Conservation (phyloP, 169 alveolate genomes). For the Miamiensis avidus region DNA sequence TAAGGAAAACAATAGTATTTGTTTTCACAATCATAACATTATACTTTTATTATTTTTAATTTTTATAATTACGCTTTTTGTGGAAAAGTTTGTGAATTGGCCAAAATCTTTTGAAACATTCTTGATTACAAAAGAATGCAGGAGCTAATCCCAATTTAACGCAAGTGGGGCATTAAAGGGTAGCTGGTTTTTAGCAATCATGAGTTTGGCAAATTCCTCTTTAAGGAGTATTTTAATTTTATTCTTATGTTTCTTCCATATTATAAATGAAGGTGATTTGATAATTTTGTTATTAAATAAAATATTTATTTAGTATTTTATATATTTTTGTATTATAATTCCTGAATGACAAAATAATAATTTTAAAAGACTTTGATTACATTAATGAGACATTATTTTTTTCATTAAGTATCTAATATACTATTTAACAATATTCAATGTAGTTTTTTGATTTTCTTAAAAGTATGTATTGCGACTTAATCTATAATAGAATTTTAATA, state of each 20-base stretch:
- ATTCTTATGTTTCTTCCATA: not conserved
- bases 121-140: slow-evolving; percentile 94
- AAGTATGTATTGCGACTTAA: too few relatives aligned
- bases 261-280: not conserved
- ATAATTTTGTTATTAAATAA: not conserved
- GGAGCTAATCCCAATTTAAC: slow-evolving; percentile 71
- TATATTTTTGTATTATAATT: too few relatives aligned
- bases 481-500: too few relatives aligned
- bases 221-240: not conserved
- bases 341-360: too few relatives aligned
- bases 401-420: too few relatives aligned
- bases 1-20: not conserved
- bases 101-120: slow-evolving; percentile 94
- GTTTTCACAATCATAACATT: slow-evolving; percentile 3
- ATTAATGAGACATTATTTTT: too few relatives aligned
- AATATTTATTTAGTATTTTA: too few relatives aligned
- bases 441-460: too few relatives aligned
- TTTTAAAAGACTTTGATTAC: too few relatives aligned
- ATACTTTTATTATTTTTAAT: slow-evolving; percentile 13
- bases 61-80: slow-evolving; percentile 52
- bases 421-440: too few relatives aligned
- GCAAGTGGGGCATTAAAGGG: slow-evolving; percentile 85
- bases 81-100: slow-evolving; percentile 89
- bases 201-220: slow-evolving; percentile 41
- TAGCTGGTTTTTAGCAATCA: slow-evolving; percentile 72